A percentile compares a stretch with the other conserved stretches of the same genome.
Conservation (phyloP, 305 asterid species). For the Stenogyne calaminthoides region DNA sequence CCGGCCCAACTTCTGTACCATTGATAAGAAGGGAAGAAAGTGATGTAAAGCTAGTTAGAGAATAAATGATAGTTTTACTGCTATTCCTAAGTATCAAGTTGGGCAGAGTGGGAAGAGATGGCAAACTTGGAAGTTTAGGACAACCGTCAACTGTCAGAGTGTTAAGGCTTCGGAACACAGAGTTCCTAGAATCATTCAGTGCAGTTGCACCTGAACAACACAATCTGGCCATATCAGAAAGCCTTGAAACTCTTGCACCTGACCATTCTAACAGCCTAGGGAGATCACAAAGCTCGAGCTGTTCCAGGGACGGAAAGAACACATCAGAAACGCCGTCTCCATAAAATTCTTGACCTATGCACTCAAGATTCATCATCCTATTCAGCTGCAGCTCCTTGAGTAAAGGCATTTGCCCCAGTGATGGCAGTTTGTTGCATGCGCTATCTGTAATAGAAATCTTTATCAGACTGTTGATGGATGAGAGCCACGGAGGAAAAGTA, state of each 20-base stretch:
- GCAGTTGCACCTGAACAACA: background rate
- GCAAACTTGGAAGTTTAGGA: background rate
- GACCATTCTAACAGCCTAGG: too few species aligned
- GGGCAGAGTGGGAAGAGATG: constrained; percentile 17
- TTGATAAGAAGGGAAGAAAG: constrained; percentile 14
- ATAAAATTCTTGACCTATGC: background rate
- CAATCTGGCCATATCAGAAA: constrained; percentile 7
- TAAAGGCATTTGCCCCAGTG: constrained; percentile 17
- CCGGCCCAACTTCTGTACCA: background rate
- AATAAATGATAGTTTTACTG: background rate
- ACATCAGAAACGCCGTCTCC: background rate
- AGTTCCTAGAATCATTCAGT: background rate
- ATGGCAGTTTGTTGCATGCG: constrained; percentile 13
- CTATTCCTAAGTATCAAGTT: background rate
- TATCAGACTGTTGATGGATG: background rate
- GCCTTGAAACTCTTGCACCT: background rate
- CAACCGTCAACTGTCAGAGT: constrained; percentile 21
- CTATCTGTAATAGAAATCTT: constrained; percentile 19
- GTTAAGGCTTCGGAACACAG: constrained; percentile 3
- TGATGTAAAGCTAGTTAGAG: background rate
- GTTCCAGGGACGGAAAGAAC: too few species aligned
- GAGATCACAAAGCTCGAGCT: too few species aligned
- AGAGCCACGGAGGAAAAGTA: constrained; percentile 15
- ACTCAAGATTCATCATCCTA: constrained; percentile 7
- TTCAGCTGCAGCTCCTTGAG: constrained; percentile 27